Evolutionary conservation across 441 rosid species (phyloP), one percentile per base, ranked within the genome.

Genomic region (Lepidium campestre): DNA sequence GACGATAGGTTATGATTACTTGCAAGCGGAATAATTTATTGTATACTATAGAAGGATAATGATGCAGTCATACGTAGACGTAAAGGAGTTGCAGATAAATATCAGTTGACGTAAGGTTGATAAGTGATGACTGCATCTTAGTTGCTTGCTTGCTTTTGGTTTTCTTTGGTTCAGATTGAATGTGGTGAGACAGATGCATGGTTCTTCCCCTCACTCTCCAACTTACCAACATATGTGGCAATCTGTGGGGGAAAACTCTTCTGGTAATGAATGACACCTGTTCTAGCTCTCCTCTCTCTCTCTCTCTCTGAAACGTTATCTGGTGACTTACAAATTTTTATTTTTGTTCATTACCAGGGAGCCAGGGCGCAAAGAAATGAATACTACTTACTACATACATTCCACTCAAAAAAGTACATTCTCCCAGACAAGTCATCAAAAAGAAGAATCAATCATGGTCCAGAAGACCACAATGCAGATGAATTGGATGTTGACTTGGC

Each of bases 121-220:
- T 50, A 52, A 54, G 57, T 46, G 52, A 73, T 18, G 48, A 53
- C 34, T 40, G 62, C 55, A 50, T 49, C 68, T 66, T 25, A 49
- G 10, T 18, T 46, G 17, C 55, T 36, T 63, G 56, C 50, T 66
- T 52, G 53, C 29, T 53, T 52, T 20, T 75, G 49, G 17, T 77
- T 74, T 74, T 75, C 58, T 44, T 82, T 44, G 50, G 17, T 75
- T 45, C 91, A 94, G 99, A 85, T 91, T 74, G 98, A 94, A 73
- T 89, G 72, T 65, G 99, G 98, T 10, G 99, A 94, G 80, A 89
- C 96, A 40, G 99, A 94, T 85, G 97, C 98, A 47, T 91, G 98
- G 98, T 79, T 82, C 97, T 94, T 80, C 99, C 99, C 47, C 99
- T 91, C 64, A 94, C 98, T 9, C 98, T 94, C 42, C 97, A 94